Base-by-base conservation (phyloP, 2,329 filamentous ascomycete species). In the Parastagonospora avenae region DNA sequence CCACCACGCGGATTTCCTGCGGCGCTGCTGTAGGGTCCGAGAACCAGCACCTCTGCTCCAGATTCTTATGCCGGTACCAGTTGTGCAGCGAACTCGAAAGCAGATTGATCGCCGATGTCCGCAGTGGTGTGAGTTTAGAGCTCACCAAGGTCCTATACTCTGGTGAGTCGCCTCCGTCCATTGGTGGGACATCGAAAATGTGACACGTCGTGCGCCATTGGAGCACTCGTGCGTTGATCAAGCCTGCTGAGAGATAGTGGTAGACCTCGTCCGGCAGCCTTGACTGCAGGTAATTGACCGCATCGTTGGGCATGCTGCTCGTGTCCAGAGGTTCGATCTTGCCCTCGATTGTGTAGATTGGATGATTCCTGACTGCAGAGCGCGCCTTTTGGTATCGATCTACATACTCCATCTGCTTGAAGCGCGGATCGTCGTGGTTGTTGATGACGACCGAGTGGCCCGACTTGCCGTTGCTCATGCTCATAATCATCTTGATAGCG, bases 231-330 rank as follows among this genome's bases (percentile, higher is more conserved):
- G 91, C 82, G 27, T 90, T 86, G 58, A 97, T 85, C 37, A 97
- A 78, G 30, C 91, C 94, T 44, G 84, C 87, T 51, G 91, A 92
- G 42, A 97, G 81, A 72, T 97, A 97, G 73, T 91, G 89, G 71
- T 93, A 92, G 14, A 97, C 80, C 74, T 99, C 94, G 35, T 92
- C 86, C 0, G 94, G 92, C 4, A 99, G 80, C 52, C 92, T 89
- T 52, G 95, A 85, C n/a, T 92, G 92, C 55, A 97, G 85, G 68
- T 97, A 92, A 66, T 93, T 88, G 68, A 95, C 90, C 59, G 94
- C 87, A 69, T 97, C 92, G 39, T 83, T 83, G 2, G 94, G 92
- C 15, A 92, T 83, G 47, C 85, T 81, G 7, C 90, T 88, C 47
- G 81, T 83, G 62, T 92, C 87, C 63, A 91, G 81, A 12, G 92